phyloP scores from a whole-genome alignment of 2,329 filamentous ascomycete species.

The Aspergillus amoenus region DNA sequence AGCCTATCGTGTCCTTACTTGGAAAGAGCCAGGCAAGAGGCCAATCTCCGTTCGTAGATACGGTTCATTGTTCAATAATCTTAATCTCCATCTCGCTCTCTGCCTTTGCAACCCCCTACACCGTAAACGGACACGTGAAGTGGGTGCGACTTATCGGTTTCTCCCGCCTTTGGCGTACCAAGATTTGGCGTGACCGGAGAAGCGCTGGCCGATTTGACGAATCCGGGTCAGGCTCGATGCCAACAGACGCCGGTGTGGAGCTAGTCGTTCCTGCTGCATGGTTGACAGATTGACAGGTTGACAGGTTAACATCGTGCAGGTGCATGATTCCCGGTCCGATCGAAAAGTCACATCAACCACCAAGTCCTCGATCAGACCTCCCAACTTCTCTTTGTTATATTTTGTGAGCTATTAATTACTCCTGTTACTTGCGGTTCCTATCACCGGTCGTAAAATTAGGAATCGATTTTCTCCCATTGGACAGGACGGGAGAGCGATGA shows the following conservation, averaged over 20 bases:
- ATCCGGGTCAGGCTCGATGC: conserved; percentile 11
- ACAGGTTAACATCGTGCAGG: conserved; percentile 7
- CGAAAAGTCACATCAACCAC: conserved; percentile 8
- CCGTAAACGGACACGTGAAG: conserved; percentile 11
- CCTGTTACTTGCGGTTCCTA: neutral
- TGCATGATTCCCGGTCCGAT: conserved; percentile 4
- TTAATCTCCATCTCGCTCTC: neutral
- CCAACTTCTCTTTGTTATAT: neutral
- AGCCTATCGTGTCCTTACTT: neutral
- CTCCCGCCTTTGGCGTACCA: conserved; percentile 23
- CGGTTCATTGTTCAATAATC: neutral
- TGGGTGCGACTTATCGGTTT: conserved; percentile 15
- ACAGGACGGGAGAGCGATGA: neutral
- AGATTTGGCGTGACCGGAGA: conserved; percentile 19
- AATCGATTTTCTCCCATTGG: neutral
- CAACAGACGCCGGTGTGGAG: conserved; percentile 2
- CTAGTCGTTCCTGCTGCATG: conserved; percentile 12
- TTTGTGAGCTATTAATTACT: conserved; percentile 1
- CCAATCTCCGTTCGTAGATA: neutral
- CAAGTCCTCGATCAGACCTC: neutral
- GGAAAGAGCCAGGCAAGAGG: neutral
- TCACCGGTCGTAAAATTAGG: neutral
- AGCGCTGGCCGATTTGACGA: conserved; percentile 15
- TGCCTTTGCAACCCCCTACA: neutral
- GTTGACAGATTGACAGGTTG: conserved; percentile 7